Conservation (phyloP, 106 monocot species). For the Dactylorhiza incarnata region DNA sequence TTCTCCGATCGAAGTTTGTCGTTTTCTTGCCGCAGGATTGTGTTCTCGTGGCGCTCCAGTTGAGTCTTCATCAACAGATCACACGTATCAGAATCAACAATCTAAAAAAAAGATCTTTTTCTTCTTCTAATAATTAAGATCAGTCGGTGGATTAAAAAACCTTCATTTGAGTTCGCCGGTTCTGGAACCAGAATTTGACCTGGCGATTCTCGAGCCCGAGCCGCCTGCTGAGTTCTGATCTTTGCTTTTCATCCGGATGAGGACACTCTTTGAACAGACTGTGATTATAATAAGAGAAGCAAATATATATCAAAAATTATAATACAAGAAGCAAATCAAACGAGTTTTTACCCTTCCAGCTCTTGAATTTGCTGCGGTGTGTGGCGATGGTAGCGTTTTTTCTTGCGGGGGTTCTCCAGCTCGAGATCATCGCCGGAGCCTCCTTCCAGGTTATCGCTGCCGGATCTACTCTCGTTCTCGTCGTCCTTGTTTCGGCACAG, state of each 20-base stretch:
- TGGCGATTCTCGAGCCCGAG: slow-evolving; percentile 7
- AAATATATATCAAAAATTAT: too few species aligned
- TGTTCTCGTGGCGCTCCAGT: slow-evolving; percentile 82
- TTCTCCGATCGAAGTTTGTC: slow-evolving; percentile 80
- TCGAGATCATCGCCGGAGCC: slow-evolving; percentile 71
- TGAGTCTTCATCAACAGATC: slow-evolving; percentile 44
- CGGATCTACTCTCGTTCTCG: slow-evolving; percentile 47
- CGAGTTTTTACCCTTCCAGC: slow-evolving; percentile 55
- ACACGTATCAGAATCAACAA: not conserved
- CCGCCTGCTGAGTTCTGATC: slow-evolving; percentile 4
- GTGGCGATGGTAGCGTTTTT: slow-evolving; percentile 88
- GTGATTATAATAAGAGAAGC: not conserved
- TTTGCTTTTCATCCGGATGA: slow-evolving; percentile 14
- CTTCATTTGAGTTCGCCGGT: slow-evolving; percentile 15
- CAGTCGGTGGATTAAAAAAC: not conserved
- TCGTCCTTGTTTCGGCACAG: slow-evolving; percentile 18
- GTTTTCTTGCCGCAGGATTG: slow-evolving; percentile 73
- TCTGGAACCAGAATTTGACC: slow-evolving; percentile 19
- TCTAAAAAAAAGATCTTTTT: too few species aligned
- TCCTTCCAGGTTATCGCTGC: slow-evolving; percentile 40
- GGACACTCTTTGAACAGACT: slow-evolving; percentile 16
- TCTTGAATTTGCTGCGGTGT: slow-evolving; percentile 92
- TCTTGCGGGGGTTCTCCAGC: slow-evolving; percentile 45
- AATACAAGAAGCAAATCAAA: not conserved
- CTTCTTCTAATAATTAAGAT: too few species aligned